phyloP scores from a whole-genome alignment of 352 stramenopile genomes.

The Phytophthora uliginosa region DNA sequence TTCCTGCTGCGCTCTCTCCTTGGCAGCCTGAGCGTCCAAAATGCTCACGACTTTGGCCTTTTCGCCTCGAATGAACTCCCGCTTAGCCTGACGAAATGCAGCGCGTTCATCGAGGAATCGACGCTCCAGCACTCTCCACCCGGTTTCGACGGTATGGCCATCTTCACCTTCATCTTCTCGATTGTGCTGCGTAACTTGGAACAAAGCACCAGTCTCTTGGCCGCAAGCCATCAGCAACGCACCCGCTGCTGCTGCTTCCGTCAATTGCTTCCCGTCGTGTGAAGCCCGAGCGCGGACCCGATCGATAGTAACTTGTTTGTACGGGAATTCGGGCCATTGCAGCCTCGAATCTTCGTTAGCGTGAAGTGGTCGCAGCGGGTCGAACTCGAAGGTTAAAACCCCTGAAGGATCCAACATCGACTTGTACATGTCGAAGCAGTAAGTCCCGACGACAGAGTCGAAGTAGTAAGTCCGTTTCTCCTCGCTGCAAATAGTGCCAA shows the following conservation, averaged over 20 bases:
- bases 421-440: slow-evolving; percentile 51
- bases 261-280: slow-evolving; percentile 28
- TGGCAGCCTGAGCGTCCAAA: slow-evolving; percentile 43
- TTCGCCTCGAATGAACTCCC: slow-evolving; percentile 49
- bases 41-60: slow-evolving; percentile 49
- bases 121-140: slow-evolving; percentile 42
- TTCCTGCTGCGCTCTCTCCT: slow-evolving; percentile 44
- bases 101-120: slow-evolving; percentile 58
- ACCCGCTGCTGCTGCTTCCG: slow-evolving; percentile 53
- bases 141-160: not conserved
- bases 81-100: slow-evolving; percentile 61
- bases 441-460: slow-evolving; percentile 1
- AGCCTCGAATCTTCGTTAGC: slow-evolving; percentile 54
- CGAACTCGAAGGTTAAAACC: slow-evolving; percentile 63
- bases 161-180: slow-evolving; percentile 8
- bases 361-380: slow-evolving; percentile 60
- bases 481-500: slow-evolving; percentile 31
- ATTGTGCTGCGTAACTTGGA: slow-evolving; percentile 55
- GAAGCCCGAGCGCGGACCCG: slow-evolving; percentile 42
- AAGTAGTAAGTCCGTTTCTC: slow-evolving; percentile 30
- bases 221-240: slow-evolving; percentile 61
- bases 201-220: slow-evolving; percentile 51
- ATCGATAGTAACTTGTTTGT: slow-evolving; percentile 75
- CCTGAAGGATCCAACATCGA: slow-evolving; percentile 49
- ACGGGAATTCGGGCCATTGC: slow-evolving; percentile 72